Evolutionary conservation across 768 basidiomycete species (phyloP).

Genomic region (Arthromyces matolae): DNA sequence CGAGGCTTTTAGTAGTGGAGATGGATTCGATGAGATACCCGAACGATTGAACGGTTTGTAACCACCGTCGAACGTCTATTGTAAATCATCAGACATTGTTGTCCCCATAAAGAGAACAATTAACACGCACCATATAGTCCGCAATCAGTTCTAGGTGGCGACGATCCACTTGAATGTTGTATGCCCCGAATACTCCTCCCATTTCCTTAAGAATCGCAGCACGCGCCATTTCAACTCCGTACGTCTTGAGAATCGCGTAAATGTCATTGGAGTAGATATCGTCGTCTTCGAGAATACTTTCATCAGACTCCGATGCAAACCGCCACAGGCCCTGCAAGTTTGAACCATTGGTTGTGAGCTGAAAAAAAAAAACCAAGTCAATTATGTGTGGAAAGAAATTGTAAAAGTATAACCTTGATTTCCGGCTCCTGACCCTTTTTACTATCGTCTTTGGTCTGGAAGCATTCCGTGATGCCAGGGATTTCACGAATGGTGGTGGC

Average conservation of each 20-base stretch:
- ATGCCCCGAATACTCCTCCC: constrained; percentile 86
- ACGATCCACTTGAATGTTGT: constrained; percentile 92
- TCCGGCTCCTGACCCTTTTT: constrained; percentile 46
- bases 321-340: constrained; percentile 90
- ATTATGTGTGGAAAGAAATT: background rate
- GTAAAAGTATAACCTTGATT: constrained; percentile 39
- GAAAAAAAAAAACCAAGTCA: constrained; percentile 11
- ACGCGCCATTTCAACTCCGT: constrained; percentile 96
- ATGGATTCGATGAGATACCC: constrained; percentile 88
- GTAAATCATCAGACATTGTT: background rate
- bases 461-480: constrained; percentile 82
- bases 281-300: constrained; percentile 69
- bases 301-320: constrained; percentile 49
- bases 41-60: constrained; percentile 98
- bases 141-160: constrained; percentile 96
- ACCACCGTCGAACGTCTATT: constrained; percentile 96
- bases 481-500: constrained; percentile 88
- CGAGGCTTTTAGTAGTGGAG: constrained; percentile 95
- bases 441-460: constrained; percentile 62
- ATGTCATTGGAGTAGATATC: constrained; percentile 93
- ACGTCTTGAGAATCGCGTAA: constrained; percentile 83
- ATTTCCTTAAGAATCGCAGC: constrained; percentile 89
- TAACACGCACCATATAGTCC: constrained; percentile 90
- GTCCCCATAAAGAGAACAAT: background rate
- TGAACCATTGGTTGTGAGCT: constrained; percentile 90